Evolutionary conservation across 257 asterid genomes (phyloP).

Genomic region (Lycium ferocissimum): DNA sequence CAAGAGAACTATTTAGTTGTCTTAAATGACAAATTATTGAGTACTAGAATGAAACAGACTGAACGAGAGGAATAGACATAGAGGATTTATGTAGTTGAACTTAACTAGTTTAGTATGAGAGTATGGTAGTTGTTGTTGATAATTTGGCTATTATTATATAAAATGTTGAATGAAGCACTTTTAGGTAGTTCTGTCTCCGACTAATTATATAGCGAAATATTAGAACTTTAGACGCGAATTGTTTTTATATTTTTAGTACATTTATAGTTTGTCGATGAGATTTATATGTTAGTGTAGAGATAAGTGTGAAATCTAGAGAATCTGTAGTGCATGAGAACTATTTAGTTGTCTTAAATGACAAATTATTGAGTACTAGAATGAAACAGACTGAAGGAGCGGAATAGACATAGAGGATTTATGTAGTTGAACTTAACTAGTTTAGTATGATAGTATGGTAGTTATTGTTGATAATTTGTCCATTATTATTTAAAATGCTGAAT

Average conservation of each 20-base stretch:
- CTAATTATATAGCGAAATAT: too few species aligned
- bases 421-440: neutral
- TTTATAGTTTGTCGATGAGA: too few species aligned
- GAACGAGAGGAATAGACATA: neutral
- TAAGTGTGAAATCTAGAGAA: too few species aligned
- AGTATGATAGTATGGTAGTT: neutral
- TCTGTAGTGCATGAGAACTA: too few species aligned
- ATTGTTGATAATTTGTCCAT: neutral
- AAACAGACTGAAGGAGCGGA: neutral
- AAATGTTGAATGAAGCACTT: too few species aligned
- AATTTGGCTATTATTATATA: neutral
- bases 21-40: too few species aligned
- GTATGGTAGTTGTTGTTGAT: neutral
- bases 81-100: neutral
- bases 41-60: neutral
- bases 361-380: neutral
- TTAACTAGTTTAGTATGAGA: conserved; percentile 8
- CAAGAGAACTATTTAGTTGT: too few species aligned
- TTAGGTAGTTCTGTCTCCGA: too few species aligned
- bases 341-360: too few species aligned
- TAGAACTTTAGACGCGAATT: too few species aligned
- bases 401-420: neutral
- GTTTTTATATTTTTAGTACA: too few species aligned
- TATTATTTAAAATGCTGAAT: neutral
- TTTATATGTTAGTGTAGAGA: too few species aligned